phyloP scores from a whole-genome alignment of 176 grass and related monocot species.

The Hordeum marinum region DNA sequence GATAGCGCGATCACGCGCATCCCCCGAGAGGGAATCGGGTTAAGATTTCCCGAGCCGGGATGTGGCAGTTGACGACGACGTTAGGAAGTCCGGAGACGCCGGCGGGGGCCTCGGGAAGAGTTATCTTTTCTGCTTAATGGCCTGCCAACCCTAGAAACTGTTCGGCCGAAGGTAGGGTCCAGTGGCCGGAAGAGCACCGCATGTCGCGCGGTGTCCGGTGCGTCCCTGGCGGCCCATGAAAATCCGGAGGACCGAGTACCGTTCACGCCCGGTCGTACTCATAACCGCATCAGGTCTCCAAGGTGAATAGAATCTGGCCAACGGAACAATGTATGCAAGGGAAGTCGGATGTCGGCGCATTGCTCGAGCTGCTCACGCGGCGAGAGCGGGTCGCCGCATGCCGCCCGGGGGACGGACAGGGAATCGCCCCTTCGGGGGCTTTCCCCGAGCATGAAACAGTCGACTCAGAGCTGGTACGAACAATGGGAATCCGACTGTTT shows the following conservation, averaged over 20 bases:
- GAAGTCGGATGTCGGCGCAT: constrained; percentile 45
- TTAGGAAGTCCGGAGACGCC: no score
- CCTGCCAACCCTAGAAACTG: constrained; percentile 39
- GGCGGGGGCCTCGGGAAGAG: constrained; percentile 68
- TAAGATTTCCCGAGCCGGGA: no score
- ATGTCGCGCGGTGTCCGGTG: constrained; percentile 59
- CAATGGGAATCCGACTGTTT: constrained; percentile 74
- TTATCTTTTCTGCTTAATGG: constrained; percentile 60
- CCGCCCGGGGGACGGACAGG: constrained; percentile 17
- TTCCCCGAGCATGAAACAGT: constrained; percentile 42
- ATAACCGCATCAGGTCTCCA: constrained; percentile 75
- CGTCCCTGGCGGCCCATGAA: constrained; percentile 51
- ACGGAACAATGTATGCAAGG: constrained; percentile 79
- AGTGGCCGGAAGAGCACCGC: constrained; percentile 11
- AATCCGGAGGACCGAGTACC: constrained; percentile 58
- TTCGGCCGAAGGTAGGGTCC: constrained; percentile 35
- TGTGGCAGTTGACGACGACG: no score
- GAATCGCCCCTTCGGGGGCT: not conserved
- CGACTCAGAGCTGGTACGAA: constrained; percentile 60
- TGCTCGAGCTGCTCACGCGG: constrained; percentile 24
- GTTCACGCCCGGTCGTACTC: constrained; percentile 46
- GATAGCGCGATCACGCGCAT: no score
- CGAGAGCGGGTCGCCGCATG: constrained; percentile 26
- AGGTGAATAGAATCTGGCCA: constrained; percentile 57
- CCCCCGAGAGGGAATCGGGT: no score